A percentile compares a stretch with the other conserved stretches of the same genome.
Evolutionary conservation across 2,329 filamentous ascomycete genomes (phyloP).

Genomic region (Cladophialophora psammophila): DNA sequence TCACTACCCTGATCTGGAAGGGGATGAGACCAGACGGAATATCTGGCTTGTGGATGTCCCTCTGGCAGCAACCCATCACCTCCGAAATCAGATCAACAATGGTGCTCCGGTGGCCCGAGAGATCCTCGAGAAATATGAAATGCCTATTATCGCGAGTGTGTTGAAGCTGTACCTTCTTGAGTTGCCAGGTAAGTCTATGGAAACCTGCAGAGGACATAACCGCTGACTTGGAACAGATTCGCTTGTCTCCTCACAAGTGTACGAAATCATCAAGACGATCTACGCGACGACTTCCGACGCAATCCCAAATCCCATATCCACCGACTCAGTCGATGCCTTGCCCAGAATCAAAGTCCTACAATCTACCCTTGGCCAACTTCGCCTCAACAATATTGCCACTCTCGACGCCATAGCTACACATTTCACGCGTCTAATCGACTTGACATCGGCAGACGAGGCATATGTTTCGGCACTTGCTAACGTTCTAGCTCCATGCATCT

Average conservation of each 20-base stretch:
- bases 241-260: slow-evolving; percentile 96
- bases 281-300: slow-evolving; percentile 84
- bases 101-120: slow-evolving; percentile 80
- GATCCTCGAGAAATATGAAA: slow-evolving; percentile 84
- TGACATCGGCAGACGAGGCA: slow-evolving; percentile 91
- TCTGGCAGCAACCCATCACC: slow-evolving; percentile 80
- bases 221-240: slow-evolving; percentile 70
- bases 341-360: slow-evolving; percentile 85
- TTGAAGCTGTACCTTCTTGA: slow-evolving; percentile 95
- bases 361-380: slow-evolving; percentile 91
- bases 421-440: slow-evolving; percentile 93
- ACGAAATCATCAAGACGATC: slow-evolving; percentile 98
- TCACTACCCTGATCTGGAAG: slow-evolving; percentile 96
- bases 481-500: slow-evolving; percentile 80
- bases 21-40: slow-evolving; percentile 86
- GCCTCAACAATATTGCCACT: slow-evolving; percentile 97
- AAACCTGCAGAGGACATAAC: neutral
- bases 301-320: slow-evolving; percentile 68
- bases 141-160: slow-evolving; percentile 90
- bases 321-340: slow-evolving; percentile 37
- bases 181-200: slow-evolving; percentile 75
- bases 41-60: slow-evolving; percentile 97
- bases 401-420: slow-evolving; percentile 98
- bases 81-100: slow-evolving; percentile 84
- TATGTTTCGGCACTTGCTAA: slow-evolving; percentile 79